These are phyloP conservation scores for Candida odintsovae DNA, from an alignment of 805 yeast species.

Conservation along the genomic window DNA sequence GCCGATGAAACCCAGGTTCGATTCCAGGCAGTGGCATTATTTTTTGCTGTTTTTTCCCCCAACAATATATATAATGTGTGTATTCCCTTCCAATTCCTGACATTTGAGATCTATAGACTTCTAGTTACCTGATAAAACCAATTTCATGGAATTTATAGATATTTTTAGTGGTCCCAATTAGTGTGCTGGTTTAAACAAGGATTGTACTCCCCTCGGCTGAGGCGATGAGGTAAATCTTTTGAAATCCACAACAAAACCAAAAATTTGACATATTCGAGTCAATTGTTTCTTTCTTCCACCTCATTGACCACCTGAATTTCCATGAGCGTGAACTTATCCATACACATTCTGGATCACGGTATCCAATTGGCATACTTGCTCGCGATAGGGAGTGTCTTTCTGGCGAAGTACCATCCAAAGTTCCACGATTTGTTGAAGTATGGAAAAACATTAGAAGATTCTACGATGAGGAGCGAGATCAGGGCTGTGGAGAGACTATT, in stretches of 20 bases:
- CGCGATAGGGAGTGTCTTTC: slow-evolving; percentile 20
- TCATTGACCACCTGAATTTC: background rate
- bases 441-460: slow-evolving; percentile 35
- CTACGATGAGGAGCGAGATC: background rate
- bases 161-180: no score
- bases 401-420: slow-evolving; percentile 27
- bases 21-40: slow-evolving; percentile 62
- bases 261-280: no score
- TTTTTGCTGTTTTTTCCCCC: background rate
- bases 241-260: no score
- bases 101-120: background rate
- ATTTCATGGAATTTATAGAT: background rate
- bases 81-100: no score
- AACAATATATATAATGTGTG: no score
- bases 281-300: no score
- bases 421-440: slow-evolving; percentile 35
- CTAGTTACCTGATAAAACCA: no score
- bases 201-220: background rate
- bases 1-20: slow-evolving; percentile 73
- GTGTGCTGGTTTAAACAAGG: no score
- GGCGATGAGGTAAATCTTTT: background rate
- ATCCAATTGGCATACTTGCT: background rate
- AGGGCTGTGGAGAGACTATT: slow-evolving; percentile 12
- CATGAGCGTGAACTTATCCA: background rate
- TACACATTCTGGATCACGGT: background rate